These are phyloP conservation scores for Aspergillus neoniger DNA, from an alignment of 2,329 filamentous ascomycete species.

Conservation along the genomic window DNA sequence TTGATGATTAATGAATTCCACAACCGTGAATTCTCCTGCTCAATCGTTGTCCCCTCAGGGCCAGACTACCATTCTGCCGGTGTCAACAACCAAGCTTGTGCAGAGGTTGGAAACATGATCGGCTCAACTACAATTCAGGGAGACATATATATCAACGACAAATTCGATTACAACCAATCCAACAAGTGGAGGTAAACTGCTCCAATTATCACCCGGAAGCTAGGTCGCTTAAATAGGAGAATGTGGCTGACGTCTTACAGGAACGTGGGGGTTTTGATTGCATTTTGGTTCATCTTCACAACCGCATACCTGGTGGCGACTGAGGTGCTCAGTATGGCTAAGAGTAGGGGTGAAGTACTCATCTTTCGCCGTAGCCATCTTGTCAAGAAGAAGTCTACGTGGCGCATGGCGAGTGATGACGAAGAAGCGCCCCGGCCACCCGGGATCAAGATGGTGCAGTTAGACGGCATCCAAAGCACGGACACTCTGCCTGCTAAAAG, in stretches of 20 bases:
- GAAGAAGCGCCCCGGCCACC: too few species aligned
- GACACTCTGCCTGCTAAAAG: too few species aligned
- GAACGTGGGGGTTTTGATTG: constrained; percentile 68
- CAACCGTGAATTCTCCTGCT: constrained; percentile 58
- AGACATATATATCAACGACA: constrained; percentile 56
- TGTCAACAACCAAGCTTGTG: constrained; percentile 53
- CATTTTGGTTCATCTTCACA: constrained; percentile 61
- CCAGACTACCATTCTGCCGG: constrained; percentile 39
- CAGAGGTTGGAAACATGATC: constrained; percentile 38
- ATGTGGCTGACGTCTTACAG: too few species aligned
- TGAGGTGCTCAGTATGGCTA: constrained; percentile 8
- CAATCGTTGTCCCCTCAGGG: constrained; percentile 44
- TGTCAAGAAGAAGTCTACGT: too few species aligned
- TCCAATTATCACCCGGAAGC: too few species aligned
- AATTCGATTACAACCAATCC: constrained; percentile 57
- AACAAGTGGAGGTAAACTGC: constrained; percentile 57
- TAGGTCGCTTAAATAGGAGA: too few species aligned
- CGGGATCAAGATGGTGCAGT: too few species aligned
- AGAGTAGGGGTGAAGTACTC: too few species aligned
- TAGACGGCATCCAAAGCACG: too few species aligned
- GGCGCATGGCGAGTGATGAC: too few species aligned
- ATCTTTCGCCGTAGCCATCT: too few species aligned
- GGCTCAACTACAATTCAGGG: constrained; percentile 60
- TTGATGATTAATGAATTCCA: constrained; percentile 83
- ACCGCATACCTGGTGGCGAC: constrained; percentile 54